Base-by-base conservation (phyloP, 129 eudicot genomes). In the Helianthus tuberosus region DNA sequence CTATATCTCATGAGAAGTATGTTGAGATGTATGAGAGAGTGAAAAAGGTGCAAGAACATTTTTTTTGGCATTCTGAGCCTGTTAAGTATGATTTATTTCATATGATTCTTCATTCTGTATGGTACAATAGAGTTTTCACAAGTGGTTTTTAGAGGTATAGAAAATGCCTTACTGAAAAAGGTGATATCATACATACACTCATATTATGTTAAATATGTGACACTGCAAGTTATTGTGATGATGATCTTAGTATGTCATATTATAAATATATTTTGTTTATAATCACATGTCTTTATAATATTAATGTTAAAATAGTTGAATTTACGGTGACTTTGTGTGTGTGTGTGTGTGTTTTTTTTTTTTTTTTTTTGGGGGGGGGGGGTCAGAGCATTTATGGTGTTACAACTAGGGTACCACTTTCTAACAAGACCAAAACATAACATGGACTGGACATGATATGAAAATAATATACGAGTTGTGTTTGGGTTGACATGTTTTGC, bases 21-120 rank as follows among this genome's bases (percentile, higher is more conserved):
- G 17, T 83, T 61, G 83, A 82, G 84, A 82, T 90, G 92, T 78
- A 68, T 1, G 87, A 85, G 73, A 80, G 96, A 68, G 89, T 90
- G 52, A 90, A 64, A 44, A 72, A 72, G 79, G 89, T 87, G 6
- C 77, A 72, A 49, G 77, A 83, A 82, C 96, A 90, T 57, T 85
- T 90, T 48, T 72, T 90, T 23, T 90, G 93, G 96, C 90, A 85
- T 67, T 69, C 75, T 17, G 74, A 83, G 68, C 93, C 96, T 64
- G 36, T 81, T 53, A 90, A 85, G 83, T 87, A 87, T 32, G 96
- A 87, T 81, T 73, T 85, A 79, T 87, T 90, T 79, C 93, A 90
- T 75, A 90, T 90, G 93, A 79, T 83, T 74, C 85, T 90, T 46
- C 93, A 87, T 76, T 90, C 91, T 11, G 72, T 90, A 38, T 90